These are phyloP conservation scores for Hypoxylon sp. DNA, from an alignment of 2,329 filamentous ascomycete species.

Conservation along the genomic window DNA sequence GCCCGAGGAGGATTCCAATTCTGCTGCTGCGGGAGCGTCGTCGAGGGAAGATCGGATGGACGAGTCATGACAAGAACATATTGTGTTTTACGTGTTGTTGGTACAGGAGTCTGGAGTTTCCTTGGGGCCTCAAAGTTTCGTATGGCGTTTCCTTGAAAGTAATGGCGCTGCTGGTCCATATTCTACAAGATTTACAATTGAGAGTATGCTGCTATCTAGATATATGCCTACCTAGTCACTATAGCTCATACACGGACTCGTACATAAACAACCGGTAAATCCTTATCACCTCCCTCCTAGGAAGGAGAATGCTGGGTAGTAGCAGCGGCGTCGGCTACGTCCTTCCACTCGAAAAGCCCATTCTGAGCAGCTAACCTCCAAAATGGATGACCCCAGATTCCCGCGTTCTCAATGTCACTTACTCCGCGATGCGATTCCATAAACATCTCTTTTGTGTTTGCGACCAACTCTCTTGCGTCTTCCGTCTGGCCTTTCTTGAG, in stretches of 20 bases:
- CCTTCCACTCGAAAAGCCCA: conserved; percentile 24
- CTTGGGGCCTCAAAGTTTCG: conserved; percentile 3
- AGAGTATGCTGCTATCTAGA: conserved; percentile 1
- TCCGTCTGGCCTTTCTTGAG: conserved; percentile 41
- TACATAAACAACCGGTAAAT: neutral
- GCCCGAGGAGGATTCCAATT: conserved; percentile 13
- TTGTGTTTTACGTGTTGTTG: neutral
- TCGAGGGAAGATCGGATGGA: conserved; percentile 48
- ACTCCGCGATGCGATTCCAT: conserved; percentile 27
- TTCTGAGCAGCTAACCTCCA: conserved; percentile 45
- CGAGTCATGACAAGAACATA: conserved; percentile 46
- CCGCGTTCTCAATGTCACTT: conserved; percentile 20
- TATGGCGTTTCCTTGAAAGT: neutral
- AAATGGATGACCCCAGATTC: conserved; percentile 50
- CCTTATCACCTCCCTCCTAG: neutral
- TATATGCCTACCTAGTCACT: conserved; percentile 1
- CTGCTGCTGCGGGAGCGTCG: conserved; percentile 7
- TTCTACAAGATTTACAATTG: conserved; percentile 12
- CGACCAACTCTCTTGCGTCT: conserved; percentile 49
- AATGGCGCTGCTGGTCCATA: conserved; percentile 4
- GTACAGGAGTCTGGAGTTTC: conserved; percentile 36
- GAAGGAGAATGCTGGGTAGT: conserved; percentile 50
- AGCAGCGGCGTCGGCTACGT: conserved; percentile 27
- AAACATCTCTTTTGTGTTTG: conserved; percentile 44
- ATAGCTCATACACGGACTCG: neutral